Evolutionary conservation across 768 basidiomycete genomes (phyloP), one percentile per base, ranked within the genome.

Genomic region (Tylopilus rubrobrunneus): DNA sequence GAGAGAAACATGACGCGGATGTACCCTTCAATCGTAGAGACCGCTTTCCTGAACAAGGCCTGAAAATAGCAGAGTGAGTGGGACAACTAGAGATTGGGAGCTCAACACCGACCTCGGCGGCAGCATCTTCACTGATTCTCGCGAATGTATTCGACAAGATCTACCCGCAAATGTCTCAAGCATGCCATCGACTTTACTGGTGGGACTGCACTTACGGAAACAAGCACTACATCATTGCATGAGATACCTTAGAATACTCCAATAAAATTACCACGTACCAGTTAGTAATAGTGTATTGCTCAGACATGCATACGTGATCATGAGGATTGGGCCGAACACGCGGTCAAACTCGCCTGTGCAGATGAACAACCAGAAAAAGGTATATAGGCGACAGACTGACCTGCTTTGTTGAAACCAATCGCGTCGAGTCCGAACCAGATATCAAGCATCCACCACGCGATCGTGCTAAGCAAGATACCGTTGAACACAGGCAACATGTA

Each of bases 141-240:
- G 95, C 86, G 67, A 99, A 99, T 0, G 97, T 98, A 65, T 98
- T 92, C 7, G 92, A 92, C 25, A 99, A 75, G 46, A 98, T 98
- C 91, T 92, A 61, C 68, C 65, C 39, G 74, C 59, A 7, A 37
- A 34, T 48, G 15, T 29, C 37, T 52, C 27, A 50, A 29, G 12
- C 15, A 15, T 9, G 29, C 39, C 10, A 27, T 19, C 25, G 12
- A 36, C 5, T 64, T 62, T 10, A 34, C 21, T 11, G 40, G 23
- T 39, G 29, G 5, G 25, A 17, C 9, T 25, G 23, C 21, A 70
- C 85, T 54, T 67, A 90, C 89, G 57, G 89, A 90, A 54, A 91
- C 89, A 45, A 91, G 78, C 23, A 91, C 88, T 89, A 56, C 46
- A 25, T n/a, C 57, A 34, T 57, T 45, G 56, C 25, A 58, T 48